Base-by-base conservation (phyloP, 2,329 filamentous ascomycete genomes). In the Atkinsonella hypoxylon region DNA sequence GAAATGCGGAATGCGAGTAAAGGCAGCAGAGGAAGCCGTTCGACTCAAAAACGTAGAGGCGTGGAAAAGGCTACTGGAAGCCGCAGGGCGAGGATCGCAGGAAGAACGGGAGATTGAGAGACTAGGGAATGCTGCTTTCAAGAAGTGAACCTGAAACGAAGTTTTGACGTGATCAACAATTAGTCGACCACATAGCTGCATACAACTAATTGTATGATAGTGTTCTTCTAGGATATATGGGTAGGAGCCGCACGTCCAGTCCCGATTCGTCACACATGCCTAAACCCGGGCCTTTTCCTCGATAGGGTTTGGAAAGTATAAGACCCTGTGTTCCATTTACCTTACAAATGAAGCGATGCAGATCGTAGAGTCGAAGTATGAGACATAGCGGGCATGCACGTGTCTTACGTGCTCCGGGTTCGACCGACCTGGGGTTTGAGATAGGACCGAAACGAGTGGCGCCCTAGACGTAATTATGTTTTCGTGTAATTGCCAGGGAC, bases 1-100 rank as follows among this genome's bases (percentile, higher is more conserved):
- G 60, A 95, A 95, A 70, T 97, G 93, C 66, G 91, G 91, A 17
- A 80, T 95, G 82, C 74, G 89, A 43, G 78, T 85, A 30, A 89
- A 88, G 69, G 93, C 93, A 2, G 93, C 86, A 4, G 90, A 97
- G 69, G 93, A 97, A 70, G 91, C 93, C 3, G 77, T 89, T 53
- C 88, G 83, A 70, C 76, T 79, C 53, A 94, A 87, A 67, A 87
- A 98, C 63, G 72, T 80, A 46, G 83, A 83, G 58, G 72, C 83
- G n/a, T 81, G 94, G 68, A 79, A 85, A 59, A 75, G 82, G 48
- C 69, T 97, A 56, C 75, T 88, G 57, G 78, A 79, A 51, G 89
- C 85, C 56, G 89, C 88, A 15, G 85, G 81, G 6, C 80, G 81
- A 48, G 78, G 76, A 34, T 83, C 84, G 48, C 70, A 77, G 20